phyloP scores from a whole-genome alignment of 331 rosid species.

The Pyracantha coccinea region DNA sequence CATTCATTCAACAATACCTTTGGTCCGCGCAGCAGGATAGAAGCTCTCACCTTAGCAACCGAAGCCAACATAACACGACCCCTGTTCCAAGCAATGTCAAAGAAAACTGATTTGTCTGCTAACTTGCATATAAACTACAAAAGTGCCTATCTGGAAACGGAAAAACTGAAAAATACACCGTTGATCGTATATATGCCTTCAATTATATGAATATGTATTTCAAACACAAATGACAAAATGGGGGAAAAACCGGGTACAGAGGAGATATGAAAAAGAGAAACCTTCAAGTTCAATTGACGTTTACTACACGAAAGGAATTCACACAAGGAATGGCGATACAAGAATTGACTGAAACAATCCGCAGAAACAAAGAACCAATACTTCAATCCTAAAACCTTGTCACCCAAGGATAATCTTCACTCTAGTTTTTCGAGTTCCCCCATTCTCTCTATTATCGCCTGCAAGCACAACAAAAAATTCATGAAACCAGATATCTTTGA shows the following conservation, averaged over 20 bases:
- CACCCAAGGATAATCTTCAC: conserved; percentile 21
- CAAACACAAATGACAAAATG: background rate
- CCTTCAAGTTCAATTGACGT: background rate
- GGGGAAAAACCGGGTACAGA: background rate
- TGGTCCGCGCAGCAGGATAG: too few species aligned
- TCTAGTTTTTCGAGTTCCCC: conserved; percentile 96
- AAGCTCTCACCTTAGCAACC: too few species aligned
- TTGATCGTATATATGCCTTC: background rate
- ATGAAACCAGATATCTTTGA: background rate
- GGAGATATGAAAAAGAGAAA: background rate
- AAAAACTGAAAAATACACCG: background rate
- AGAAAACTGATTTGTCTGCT: too few species aligned
- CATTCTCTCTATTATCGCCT: conserved; percentile 98
- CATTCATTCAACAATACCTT: too few species aligned
- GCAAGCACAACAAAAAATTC: conserved; percentile 14
- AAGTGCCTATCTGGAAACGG: background rate
- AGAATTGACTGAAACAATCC: background rate
- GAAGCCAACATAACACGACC: too few species aligned
- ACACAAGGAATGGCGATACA: background rate
- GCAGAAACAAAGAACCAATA: background rate
- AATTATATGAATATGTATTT: background rate
- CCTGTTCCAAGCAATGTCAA: too few species aligned
- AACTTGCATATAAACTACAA: background rate
- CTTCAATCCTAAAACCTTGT: background rate
- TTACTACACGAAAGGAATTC: conserved; percentile 3